phyloP scores from a whole-genome alignment of 2,329 filamentous ascomycete genomes.

The Claviceps cyperi region DNA sequence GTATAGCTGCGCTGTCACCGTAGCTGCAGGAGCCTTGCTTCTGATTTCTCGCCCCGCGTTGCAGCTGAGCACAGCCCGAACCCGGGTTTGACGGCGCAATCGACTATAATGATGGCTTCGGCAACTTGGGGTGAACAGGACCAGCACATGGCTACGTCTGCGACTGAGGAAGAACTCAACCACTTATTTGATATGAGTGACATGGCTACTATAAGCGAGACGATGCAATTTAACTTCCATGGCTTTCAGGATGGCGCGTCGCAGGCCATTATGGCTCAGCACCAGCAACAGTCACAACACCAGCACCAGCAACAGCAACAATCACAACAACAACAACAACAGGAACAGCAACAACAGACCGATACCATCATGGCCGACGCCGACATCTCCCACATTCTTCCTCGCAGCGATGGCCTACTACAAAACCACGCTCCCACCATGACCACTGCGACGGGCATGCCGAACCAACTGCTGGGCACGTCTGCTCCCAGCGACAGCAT shows the following conservation, averaged over 20 bases:
- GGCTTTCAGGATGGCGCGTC: conserved; percentile 32
- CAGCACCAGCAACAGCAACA: conserved; percentile 7
- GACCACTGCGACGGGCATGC: conserved; percentile 29
- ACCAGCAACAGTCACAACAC: conserved; percentile 11
- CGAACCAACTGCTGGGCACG: conserved; percentile 29
- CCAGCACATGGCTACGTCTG: conserved; percentile 32
- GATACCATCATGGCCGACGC: conserved; percentile 23
- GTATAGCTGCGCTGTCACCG: too few species aligned
- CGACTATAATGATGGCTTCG: conserved; percentile 34
- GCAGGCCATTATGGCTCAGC: conserved; percentile 16
- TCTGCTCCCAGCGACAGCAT: conserved; percentile 34
- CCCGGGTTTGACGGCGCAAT: background rate
- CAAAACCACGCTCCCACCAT: conserved; percentile 33
- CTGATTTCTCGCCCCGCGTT: background rate
- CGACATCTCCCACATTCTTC: conserved; percentile 17
- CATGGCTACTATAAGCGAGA: conserved; percentile 38
- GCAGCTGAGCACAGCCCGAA: too few species aligned
- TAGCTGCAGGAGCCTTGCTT: background rate
- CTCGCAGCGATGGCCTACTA: conserved; percentile 21
- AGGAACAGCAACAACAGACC: conserved; percentile 14
- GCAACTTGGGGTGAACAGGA: conserved; percentile 42
- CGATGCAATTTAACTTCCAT: conserved; percentile 45
- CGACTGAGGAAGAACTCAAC: conserved; percentile 45
- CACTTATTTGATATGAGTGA: conserved; percentile 48
- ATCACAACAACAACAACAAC: background rate